Base-by-base conservation (phyloP, 2,329 filamentous ascomycete species). In the Sporothrix protearum region DNA sequence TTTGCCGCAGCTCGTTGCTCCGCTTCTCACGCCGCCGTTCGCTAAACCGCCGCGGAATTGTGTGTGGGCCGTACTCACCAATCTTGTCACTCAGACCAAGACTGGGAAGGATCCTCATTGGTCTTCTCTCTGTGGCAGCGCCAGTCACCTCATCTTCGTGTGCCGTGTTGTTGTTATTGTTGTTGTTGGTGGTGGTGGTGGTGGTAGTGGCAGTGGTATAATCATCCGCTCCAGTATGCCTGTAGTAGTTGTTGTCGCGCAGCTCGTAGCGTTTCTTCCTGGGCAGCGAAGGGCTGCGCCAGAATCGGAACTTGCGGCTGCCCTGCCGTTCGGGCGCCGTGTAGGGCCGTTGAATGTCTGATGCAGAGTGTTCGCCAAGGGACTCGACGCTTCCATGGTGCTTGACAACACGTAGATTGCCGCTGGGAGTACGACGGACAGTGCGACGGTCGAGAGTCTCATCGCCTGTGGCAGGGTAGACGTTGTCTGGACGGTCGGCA, bases 11-110 rank as follows among this genome's bases (percentile, higher is more conserved):
- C 76, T 87, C 87, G 72, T 86, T 83, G 28, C 84, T 85, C 68
- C 88, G 81, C 79, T 87, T 88, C 79, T 88, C 86, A 30, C 87
- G 83, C 68, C 86, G 82, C 74, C 83, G 83, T 76, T 91, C 88
- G 76, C 86, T 89, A 19, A 90, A 75, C 64, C 84, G 83, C 19
- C 85, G 82, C 45, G 85, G 83, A 3, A 90, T 78, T 33, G 85
- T 86, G 59, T 85, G 84, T 55, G 87, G 80, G 9, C 80, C 78
- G 49, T 81, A 80, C 71, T 84, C 84, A 69, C 85, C 86, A 10
- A 89, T 77, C 71, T 82, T 85, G 33, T 84, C 81, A 63, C 85
- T 71, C 85, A 80, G 39, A 63, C 85, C 71, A 85, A 80, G 42
- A 74, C 71, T n/a, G 77, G 79, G 72, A 78, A 80, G 53, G 78